These are phyloP conservation scores for Russula lepida DNA, from an alignment of 768 basidiomycete genomes.

Conservation along the genomic window DNA sequence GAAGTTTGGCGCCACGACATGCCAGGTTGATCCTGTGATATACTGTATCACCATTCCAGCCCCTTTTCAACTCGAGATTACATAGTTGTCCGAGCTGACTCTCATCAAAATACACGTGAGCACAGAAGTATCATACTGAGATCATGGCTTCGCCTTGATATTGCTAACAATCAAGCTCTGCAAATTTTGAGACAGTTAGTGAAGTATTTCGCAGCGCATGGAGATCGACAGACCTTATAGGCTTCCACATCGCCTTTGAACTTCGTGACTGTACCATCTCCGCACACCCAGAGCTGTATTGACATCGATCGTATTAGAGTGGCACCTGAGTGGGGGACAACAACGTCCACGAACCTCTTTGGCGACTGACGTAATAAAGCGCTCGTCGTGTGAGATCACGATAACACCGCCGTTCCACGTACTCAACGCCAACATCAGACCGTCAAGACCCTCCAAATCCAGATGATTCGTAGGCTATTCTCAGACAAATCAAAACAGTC, in stretches of 20 bases:
- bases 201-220: background rate
- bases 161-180: slow-evolving; percentile 26
- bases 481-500: background rate
- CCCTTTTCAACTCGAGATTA: background rate
- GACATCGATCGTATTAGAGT: slow-evolving; percentile 10
- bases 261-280: slow-evolving; percentile 69
- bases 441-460: slow-evolving; percentile 97
- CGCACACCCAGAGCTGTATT: slow-evolving; percentile 84
- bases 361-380: slow-evolving; percentile 87
- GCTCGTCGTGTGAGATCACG: slow-evolving; percentile 90
- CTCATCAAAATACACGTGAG: background rate
- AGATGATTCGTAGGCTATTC: slow-evolving; percentile 87
- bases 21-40: no score
- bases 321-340: background rate
- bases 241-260: slow-evolving; percentile 86
- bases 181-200: background rate
- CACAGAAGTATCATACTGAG: background rate
- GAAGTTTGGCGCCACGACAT: no score
- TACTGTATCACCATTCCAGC: no score
- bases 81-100: background rate
- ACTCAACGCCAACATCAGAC: slow-evolving; percentile 74
- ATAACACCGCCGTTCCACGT: slow-evolving; percentile 89
- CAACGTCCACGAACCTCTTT: slow-evolving; percentile 49
- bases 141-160: slow-evolving; percentile 29
- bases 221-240: slow-evolving; percentile 60